Conservation (phyloP, 2,329 filamentous ascomycete genomes). For the Paracoccidioides lutzii region DNA sequence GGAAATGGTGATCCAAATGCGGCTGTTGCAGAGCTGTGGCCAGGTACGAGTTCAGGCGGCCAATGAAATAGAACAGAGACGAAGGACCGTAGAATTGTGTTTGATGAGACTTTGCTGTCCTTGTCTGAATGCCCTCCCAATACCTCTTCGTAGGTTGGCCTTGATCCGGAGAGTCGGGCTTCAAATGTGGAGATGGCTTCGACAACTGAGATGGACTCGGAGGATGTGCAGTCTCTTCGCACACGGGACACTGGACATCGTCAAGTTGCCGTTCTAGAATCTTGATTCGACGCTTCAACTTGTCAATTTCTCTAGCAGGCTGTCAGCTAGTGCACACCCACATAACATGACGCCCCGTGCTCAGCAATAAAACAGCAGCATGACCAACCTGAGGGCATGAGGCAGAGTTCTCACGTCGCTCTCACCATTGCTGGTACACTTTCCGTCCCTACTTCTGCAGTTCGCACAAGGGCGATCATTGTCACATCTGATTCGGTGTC, state of each 20-base stretch:
- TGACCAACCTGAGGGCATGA: slow-evolving; percentile 2
- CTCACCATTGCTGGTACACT: slow-evolving; percentile 13
- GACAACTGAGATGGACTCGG: neutral
- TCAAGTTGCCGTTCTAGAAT: slow-evolving; percentile 25
- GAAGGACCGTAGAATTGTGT: slow-evolving; percentile 34
- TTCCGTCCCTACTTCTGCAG: slow-evolving; percentile 12
- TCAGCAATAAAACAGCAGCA: neutral
- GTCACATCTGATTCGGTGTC: slow-evolving; percentile 19
- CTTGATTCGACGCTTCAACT: slow-evolving; percentile 22
- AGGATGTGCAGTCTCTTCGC: neutral
- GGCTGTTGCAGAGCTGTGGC: slow-evolving; percentile 21
- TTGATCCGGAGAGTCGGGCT: neutral
- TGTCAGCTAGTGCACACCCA: neutral
- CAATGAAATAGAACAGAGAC: slow-evolving; percentile 36
- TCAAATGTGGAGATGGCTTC: neutral
- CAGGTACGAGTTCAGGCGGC: slow-evolving; percentile 29
- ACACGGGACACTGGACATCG: slow-evolving; percentile 8
- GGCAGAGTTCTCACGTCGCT: slow-evolving; percentile 1
- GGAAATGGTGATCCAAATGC: slow-evolving; percentile 19
- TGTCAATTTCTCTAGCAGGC: slow-evolving; percentile 14
- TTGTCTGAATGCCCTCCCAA: slow-evolving; percentile 30
- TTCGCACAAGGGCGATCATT: slow-evolving; percentile 15
- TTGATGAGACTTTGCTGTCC: slow-evolving; percentile 25
- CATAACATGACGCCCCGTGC: neutral
- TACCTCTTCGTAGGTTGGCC: slow-evolving; percentile 15